A percentile compares a stretch with the other conserved stretches of the same genome.
These are phyloP conservation scores for Acarospora socialis DNA, from an alignment of 2,329 filamentous ascomycete species.

Conservation along the genomic window DNA sequence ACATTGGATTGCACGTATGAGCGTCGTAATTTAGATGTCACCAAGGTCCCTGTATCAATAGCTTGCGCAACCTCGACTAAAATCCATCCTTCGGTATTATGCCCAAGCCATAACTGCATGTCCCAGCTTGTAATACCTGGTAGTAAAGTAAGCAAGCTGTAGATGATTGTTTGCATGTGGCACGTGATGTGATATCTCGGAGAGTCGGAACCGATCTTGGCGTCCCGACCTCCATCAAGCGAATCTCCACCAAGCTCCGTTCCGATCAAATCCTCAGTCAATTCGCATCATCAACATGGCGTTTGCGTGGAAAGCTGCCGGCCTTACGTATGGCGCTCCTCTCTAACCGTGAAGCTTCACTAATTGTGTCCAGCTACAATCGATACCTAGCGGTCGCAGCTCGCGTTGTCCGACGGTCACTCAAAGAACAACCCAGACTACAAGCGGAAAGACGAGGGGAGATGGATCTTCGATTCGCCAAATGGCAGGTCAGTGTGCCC, in stretches of 20 bases:
- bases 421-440: slow-evolving; percentile 90
- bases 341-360: no score
- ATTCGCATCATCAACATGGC: slow-evolving; percentile 56
- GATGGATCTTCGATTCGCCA: slow-evolving; percentile 77
- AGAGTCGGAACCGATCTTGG: no score
- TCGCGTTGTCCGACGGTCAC: slow-evolving; percentile 85
- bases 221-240: no score
- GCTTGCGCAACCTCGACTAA: no score
- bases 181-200: no score
- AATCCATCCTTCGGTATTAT: no score
- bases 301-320: slow-evolving; percentile 96
- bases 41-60: slow-evolving; percentile 22
- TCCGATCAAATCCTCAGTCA: slow-evolving; percentile 1
- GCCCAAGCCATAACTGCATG: no score
- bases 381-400: slow-evolving; percentile 94
- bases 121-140: no score
- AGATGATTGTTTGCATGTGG: no score
- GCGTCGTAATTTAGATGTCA: no score
- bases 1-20: slow-evolving; percentile 90
- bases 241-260: no score
- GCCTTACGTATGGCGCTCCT: slow-evolving; percentile 90
- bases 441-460: slow-evolving; percentile 77
- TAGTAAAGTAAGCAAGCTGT: no score
- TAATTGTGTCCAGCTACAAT: slow-evolving; percentile 90
- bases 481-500: slow-evolving; percentile 83